phyloP scores from a whole-genome alignment of 2,329 filamentous ascomycete genomes.

The Fonsecaea multimorphosa region DNA sequence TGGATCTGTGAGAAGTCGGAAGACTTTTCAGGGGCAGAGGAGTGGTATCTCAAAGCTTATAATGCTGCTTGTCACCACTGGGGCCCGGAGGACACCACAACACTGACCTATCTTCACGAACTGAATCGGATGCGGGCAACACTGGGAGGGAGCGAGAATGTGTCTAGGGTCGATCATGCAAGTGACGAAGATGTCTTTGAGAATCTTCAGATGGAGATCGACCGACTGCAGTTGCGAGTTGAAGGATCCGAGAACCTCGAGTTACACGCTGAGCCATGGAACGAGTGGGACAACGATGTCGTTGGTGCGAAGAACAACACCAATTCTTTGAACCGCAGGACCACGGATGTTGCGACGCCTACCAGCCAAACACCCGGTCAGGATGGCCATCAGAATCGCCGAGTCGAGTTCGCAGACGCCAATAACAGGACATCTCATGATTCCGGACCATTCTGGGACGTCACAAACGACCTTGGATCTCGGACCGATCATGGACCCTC shows the following conservation, averaged over 20 bases:
- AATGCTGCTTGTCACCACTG: neutral
- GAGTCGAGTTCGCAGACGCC: neutral
- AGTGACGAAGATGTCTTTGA: neutral
- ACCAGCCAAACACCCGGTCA: neutral
- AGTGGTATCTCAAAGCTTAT: slow-evolving; percentile 16
- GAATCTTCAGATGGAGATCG: slow-evolving; percentile 5
- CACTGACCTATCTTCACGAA: neutral
- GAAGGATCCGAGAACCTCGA: neutral
- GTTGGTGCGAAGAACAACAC: neutral
- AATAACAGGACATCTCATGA: neutral
- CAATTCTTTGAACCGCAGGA: neutral
- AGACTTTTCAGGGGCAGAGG: slow-evolving; percentile 7
- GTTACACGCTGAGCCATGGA: slow-evolving; percentile 6
- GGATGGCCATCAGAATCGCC: neutral
- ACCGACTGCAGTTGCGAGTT: slow-evolving; percentile 2
- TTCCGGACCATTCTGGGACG: neutral
- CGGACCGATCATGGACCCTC: neutral
- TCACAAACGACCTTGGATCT: neutral
- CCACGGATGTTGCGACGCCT: neutral
- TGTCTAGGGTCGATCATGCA: neutral
- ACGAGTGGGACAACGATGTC: neutral
- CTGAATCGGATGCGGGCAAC: neutral
- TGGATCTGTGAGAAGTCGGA: neutral
- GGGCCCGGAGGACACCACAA: neutral
- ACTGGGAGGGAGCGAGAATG: neutral